Evolutionary conservation across 768 basidiomycete genomes (phyloP), one percentile per base, ranked within the genome.

Genomic region (Butyriboletus loyo): DNA sequence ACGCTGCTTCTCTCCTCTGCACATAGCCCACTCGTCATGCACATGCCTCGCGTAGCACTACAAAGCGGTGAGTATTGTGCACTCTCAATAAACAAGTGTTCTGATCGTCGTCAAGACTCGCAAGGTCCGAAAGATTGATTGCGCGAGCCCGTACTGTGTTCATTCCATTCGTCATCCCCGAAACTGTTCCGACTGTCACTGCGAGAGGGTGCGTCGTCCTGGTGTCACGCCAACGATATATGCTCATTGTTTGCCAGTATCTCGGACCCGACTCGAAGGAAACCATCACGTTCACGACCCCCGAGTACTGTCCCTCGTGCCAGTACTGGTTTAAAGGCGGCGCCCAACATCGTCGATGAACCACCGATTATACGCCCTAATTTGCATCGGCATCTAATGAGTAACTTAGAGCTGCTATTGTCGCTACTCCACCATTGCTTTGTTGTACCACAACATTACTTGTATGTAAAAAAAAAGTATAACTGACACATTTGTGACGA

Each of bases 191-290:
- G 66, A 73, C 48, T 79, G 77, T 49, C 63, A 59, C 35, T 79
- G 79, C 61, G 75, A 80, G 49, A 69, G 72, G 58, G 76, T 77
- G 37, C 47, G 75, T 66, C 34, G 24, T 31, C n/a, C 21, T 28
- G 7, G 15, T 4, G 28, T 42, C 43, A 37, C 50, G 32, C 27
- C 46, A 19, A 11, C 41, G 27, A 25, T 30, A 32, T 38, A 40
- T 24, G 22, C 57, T 62, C 25, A 58, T 30, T 40, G 4, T 36
- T 11, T 22, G 4, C 28, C 52, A 53, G 89, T 88, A 84, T 64
- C 76, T 77, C 59, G 87, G 86, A 21, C 89, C 89, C 1, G 89
- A 91, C 60, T 70, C 71, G 38, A 77, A 75, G 49, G 87, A 92
- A 66, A 82, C 73, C 4, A 75, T 87, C 53, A 80, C 79, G 0